A percentile compares a stretch with the other conserved stretches of the same genome.
Evolutionary conservation across 345 rosid genomes (phyloP).

Genomic region (Syzygium aqueum): DNA sequence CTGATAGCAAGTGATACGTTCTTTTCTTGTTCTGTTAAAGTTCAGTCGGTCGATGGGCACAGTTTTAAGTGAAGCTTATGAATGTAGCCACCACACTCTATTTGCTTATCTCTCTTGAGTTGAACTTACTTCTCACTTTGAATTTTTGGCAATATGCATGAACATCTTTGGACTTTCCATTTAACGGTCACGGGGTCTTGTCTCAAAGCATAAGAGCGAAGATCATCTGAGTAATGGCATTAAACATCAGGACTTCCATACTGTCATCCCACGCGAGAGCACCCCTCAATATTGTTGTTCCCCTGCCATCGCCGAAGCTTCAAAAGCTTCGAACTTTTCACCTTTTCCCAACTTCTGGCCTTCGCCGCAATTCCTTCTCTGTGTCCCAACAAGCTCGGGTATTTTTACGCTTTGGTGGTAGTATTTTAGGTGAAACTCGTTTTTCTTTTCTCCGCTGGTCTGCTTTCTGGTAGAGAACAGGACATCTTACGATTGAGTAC

Average conservation of each 20-base stretch:
- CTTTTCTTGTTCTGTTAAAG: neutral
- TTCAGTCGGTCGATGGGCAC: neutral
- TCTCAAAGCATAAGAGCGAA: neutral
- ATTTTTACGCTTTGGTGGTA: neutral
- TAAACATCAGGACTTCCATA: constrained; percentile 15
- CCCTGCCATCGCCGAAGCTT: neutral
- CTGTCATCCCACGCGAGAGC: constrained; percentile 9
- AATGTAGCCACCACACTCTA: neutral
- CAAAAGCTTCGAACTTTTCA: neutral
- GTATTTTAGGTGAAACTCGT: neutral
- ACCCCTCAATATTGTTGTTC: neutral
- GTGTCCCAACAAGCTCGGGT: neutral
- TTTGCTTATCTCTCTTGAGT: neutral
- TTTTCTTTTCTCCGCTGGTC: neutral
- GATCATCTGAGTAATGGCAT: neutral
- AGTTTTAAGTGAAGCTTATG: neutral
- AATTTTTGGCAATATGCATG: neutral
- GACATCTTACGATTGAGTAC: neutral
- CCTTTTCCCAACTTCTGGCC: neutral
- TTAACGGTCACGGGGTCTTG: too few species aligned
- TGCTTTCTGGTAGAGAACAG: neutral
- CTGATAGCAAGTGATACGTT: neutral
- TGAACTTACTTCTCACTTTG: neutral
- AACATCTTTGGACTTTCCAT: too few species aligned
- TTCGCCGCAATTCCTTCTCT: neutral